Evolutionary conservation across 2,329 filamentous ascomycete species (phyloP).

Genomic region (Paecilomyces niveus): DNA sequence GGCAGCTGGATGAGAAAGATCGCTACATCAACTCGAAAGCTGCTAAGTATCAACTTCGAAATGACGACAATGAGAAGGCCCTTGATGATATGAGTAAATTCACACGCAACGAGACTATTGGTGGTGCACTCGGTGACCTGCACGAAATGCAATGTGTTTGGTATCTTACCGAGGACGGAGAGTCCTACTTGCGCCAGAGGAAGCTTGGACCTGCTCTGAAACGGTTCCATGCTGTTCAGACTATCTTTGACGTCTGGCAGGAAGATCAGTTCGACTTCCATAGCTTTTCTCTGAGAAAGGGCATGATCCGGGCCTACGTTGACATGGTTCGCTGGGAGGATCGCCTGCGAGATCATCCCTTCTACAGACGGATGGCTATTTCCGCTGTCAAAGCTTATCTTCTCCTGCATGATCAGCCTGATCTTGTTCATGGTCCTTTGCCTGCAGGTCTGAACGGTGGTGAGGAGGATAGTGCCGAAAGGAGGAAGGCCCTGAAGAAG

Average conservation of each 20-base stretch:
- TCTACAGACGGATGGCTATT: conserved; percentile 78
- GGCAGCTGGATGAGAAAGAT: conserved; percentile 79
- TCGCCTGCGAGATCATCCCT: conserved; percentile 81
- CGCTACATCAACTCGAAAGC: conserved; percentile 98
- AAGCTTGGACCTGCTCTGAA: conserved; percentile 84
- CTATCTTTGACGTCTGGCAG: conserved; percentile 95
- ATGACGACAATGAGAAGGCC: conserved; percentile 80
- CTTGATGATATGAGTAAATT: conserved; percentile 88
- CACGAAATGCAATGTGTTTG: conserved; percentile 98
- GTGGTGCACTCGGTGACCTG: conserved; percentile 82
- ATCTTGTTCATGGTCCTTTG: conserved; percentile 53
- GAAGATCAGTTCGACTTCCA: conserved; percentile 99
- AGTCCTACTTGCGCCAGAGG: conserved; percentile 75
- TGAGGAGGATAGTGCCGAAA: conserved; percentile 55
- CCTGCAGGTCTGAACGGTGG: conserved; percentile 49
- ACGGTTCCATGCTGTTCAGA: conserved; percentile 78
- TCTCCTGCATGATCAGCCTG: conserved; percentile 67
- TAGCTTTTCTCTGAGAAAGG: conserved; percentile 92
- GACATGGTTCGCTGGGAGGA: conserved; percentile 98
- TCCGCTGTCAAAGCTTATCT: conserved; percentile 76
- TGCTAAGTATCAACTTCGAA: conserved; percentile 91
- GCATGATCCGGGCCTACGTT: conserved; percentile 87
- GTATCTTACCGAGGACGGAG: conserved; percentile 92
- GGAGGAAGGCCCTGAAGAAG: conserved; percentile 85
- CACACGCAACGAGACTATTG: conserved; percentile 81